Conservation (phyloP, 345 rosid genomes). For the Brassica juncea region DNA sequence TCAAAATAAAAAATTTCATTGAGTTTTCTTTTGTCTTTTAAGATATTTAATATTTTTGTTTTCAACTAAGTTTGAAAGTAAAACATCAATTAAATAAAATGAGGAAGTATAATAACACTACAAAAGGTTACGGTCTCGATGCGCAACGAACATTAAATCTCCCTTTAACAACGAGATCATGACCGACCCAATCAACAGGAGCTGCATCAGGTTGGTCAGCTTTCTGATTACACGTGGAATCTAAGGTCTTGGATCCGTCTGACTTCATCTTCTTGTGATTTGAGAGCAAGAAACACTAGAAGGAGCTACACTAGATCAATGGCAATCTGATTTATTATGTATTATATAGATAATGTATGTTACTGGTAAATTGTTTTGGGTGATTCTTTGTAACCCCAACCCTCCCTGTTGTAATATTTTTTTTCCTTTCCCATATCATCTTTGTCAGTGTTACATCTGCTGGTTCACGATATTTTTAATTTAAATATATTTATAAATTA, state of each 20-base stretch:
- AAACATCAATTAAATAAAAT: background rate
- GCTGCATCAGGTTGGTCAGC: conserved; percentile 98
- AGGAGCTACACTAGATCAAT: conserved; percentile 23
- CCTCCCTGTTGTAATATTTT: conserved; percentile 16
- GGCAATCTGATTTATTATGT: background rate
- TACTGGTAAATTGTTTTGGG: background rate
- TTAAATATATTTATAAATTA: too few relatives aligned
- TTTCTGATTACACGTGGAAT: conserved; percentile 71
- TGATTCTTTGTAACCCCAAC: conserved; percentile 23
- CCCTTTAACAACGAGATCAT: conserved; percentile 62
- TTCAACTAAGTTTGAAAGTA: background rate
- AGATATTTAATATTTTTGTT: background rate
- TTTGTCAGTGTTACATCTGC: too few relatives aligned
- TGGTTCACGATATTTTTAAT: too few relatives aligned
- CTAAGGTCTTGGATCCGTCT: conserved; percentile 51
- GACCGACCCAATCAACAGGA: conserved; percentile 58
- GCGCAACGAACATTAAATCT: conserved; percentile 41
- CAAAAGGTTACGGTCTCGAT: background rate
- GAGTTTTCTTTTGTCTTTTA: too few relatives aligned
- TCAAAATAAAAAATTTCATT: too few relatives aligned
- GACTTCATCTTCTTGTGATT: conserved; percentile 36
- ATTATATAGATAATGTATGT: conserved; percentile 8
- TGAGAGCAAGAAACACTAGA: conserved; percentile 31
- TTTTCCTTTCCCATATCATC: background rate
- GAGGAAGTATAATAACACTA: background rate